Conservation (phyloP, 2,329 filamentous ascomycete species). For the Neospermospora avenae region DNA sequence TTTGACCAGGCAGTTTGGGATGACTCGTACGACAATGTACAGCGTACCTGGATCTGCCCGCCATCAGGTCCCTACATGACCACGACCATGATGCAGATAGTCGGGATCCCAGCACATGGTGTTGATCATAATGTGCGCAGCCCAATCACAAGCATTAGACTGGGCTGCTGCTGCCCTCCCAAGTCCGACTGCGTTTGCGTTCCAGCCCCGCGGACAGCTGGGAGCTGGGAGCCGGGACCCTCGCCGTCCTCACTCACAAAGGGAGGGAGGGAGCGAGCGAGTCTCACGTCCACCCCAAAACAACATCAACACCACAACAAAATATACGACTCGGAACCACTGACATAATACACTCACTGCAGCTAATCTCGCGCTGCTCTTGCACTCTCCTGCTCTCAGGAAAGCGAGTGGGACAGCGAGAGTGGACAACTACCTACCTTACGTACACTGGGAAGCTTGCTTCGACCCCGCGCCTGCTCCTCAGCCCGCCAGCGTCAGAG, state of each 20-base stretch:
- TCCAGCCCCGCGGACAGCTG: constrained; percentile 3
- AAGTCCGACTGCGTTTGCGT: not conserved
- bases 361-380: constrained; percentile 3
- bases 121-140: not conserved
- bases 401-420: constrained; percentile 18
- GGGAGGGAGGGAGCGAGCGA: not conserved
- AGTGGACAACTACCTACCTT: not conserved
- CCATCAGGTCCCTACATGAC: no score
- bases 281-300: not conserved
- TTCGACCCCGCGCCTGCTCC: constrained; percentile 9
- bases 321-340: not conserved
- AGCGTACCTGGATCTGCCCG: not conserved
- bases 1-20: not conserved
- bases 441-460: not conserved
- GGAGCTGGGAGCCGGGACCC: not conserved
- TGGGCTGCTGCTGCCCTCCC: not conserved
- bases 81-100: not conserved
- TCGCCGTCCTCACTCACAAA: not conserved
- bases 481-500: not conserved
- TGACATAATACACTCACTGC: not conserved
- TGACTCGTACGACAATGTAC: not conserved
- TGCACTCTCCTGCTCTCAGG: constrained; percentile 17
- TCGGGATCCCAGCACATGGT: not conserved
- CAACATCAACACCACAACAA: not conserved
- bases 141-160: not conserved